Evolutionary conservation across 345 rosid genomes (phyloP).

Genomic region (Draba incana): DNA sequence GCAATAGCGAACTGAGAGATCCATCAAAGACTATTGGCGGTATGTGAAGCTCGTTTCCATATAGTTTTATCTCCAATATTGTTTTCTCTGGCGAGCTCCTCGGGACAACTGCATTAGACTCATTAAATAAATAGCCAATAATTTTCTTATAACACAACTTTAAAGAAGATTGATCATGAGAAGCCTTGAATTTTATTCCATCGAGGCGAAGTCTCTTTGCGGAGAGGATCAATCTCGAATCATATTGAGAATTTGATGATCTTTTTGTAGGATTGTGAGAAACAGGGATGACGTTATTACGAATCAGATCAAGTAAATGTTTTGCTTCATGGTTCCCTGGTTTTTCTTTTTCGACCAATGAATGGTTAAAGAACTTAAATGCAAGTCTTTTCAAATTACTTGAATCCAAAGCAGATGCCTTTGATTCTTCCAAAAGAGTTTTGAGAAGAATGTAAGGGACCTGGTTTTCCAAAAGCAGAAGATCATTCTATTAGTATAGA

Average conservation of each 20-base stretch:
- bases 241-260: too few species aligned
- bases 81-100: background rate
- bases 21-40: constrained; percentile 4
- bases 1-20: background rate
- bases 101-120: background rate
- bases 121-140: background rate
- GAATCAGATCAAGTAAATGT: constrained; percentile 17
- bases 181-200: constrained; percentile 14
- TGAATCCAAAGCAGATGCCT: background rate
- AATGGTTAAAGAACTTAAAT: background rate
- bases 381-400: background rate
- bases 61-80: background rate
- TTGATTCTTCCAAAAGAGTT: constrained; percentile 1
- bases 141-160: too few species aligned
- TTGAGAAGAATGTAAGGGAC: constrained; percentile 14
- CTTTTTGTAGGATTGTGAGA: too few species aligned
- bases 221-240: background rate
- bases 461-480: constrained; percentile 23
- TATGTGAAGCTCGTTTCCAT: background rate
- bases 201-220: constrained; percentile 17
- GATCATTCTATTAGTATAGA: too few species aligned
- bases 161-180: too few species aligned
- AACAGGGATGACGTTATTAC: background rate
- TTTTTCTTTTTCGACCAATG: background rate
- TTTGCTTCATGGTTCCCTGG: background rate